Conservation (phyloP, 1,284 basidiomycete genomes). For the Chondrostereum purpureum region DNA sequence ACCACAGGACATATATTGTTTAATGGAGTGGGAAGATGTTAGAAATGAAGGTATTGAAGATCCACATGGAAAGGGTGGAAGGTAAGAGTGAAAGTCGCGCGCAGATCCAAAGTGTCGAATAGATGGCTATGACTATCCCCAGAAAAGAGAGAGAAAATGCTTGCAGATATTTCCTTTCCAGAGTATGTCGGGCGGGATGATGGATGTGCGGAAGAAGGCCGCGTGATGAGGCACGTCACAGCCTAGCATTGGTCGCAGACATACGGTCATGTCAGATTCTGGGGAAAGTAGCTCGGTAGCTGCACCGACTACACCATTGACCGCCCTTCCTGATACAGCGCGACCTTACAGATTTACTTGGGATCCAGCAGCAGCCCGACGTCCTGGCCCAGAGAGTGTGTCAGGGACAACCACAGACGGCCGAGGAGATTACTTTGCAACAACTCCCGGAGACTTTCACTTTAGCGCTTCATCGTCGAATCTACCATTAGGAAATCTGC, state of each 20-base stretch:
- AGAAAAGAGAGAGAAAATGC: no score
- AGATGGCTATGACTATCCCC: no score
- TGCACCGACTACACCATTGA: not conserved
- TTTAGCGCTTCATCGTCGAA: slow-evolving; percentile 34
- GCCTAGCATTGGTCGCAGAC: not conserved
- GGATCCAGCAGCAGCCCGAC: slow-evolving; percentile 44
- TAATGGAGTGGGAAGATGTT: no score
- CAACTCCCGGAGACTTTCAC: slow-evolving; percentile 16
- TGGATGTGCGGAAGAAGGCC: not conserved
- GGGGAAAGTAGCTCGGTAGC: not conserved
- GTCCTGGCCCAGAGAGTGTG: slow-evolving; percentile 55
- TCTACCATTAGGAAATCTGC: slow-evolving; percentile 38
- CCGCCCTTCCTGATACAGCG: not conserved
- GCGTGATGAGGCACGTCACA: not conserved
- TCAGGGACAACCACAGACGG: slow-evolving; percentile 59
- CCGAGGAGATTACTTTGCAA: slow-evolving; percentile 47
- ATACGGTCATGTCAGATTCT: slow-evolving; percentile 3
- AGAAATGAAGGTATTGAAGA: no score
- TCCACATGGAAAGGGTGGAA: no score
- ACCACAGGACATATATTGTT: no score
- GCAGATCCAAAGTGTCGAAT: no score
- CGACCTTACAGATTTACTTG: slow-evolving; percentile 45
- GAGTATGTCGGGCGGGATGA: no score
- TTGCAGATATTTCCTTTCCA: no score
- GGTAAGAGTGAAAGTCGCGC: no score